Evolutionary conservation across 176 grass and related monocot genomes (phyloP).

Genomic region (Tillandsia fasciculata): DNA sequence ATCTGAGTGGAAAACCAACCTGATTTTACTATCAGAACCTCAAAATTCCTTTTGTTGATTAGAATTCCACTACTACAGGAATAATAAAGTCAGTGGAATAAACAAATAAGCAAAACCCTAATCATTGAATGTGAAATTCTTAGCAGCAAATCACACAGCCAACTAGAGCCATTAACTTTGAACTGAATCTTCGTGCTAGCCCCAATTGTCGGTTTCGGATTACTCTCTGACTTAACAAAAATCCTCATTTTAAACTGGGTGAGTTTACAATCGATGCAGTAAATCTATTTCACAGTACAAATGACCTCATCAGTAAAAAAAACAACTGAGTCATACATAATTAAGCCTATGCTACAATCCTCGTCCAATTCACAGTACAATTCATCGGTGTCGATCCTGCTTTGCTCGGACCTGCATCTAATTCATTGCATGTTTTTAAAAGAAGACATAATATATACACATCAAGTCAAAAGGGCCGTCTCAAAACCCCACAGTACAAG

Average conservation of each 20-base stretch:
- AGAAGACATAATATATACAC: constrained; percentile 49
- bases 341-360: constrained; percentile 37
- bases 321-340: constrained; percentile 33
- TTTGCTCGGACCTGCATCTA: constrained; percentile 10
- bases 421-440: constrained; percentile 11
- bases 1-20: too few relatives aligned
- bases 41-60: too few relatives aligned
- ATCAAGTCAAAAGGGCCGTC: constrained; percentile 33
- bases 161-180: too few relatives aligned
- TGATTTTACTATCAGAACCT: too few relatives aligned
- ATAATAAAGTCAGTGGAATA: too few relatives aligned
- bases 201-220: too few relatives aligned
- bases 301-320: constrained; percentile 7
- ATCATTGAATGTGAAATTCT: too few relatives aligned
- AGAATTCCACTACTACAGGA: neutral
- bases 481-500: constrained; percentile 15
- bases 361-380: neutral
- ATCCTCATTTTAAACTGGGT: neutral
- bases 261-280: neutral
- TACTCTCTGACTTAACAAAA: neutral
- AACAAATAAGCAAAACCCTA: too few relatives aligned
- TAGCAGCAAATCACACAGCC: too few relatives aligned
- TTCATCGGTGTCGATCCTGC: constrained; percentile 25
- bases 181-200: too few relatives aligned
- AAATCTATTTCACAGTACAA: constrained; percentile 3